Evolutionary conservation across 2,329 filamentous ascomycete species (phyloP), one percentile per base, ranked within the genome.

Genomic region (Pezicula carpinea): DNA sequence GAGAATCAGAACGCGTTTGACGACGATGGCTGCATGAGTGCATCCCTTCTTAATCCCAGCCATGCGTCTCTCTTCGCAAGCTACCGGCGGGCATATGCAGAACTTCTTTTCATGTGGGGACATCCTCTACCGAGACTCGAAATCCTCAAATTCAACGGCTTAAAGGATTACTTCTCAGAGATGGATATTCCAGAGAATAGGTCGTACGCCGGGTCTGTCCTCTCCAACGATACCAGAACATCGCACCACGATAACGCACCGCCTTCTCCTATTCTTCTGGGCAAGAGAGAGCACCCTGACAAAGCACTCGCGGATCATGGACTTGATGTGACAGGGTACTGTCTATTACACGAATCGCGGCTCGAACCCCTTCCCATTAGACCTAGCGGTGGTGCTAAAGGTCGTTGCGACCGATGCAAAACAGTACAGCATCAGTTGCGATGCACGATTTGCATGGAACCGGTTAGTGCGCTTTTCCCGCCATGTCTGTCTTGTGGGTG

Each of bases 91-190:
- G 73, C 76, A 1, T 87, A 87, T 56, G 81, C 82, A n/a, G 80
- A 85, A 63, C 75, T 86, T 65, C 71, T 87, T 3, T 82, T 82
- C 53, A 77, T 80, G 65, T 86, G 83, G 83, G 70, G 73, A 2
- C 75, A 82, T 47, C 80, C 80, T 0, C 66, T 85, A 4, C 73
- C 79, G 26, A 72, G 82, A 15, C 72, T 86, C 1, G 83, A 87
- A 59, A 76, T 87, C 22, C 73, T 86, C 66, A 86, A 87, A 58
- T 86, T 85, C 58, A 85, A 85, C 52, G 74, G 79, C 4, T 67
- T 85, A 33, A 76, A 76, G 46, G 75, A 77, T 21, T 71, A 74
- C 40, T 62, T 61, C 17, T 51, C 56, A 39, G 56, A 61, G 46
- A 18, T 53, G 35, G 58, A 64, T 17, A 49, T 60, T 18, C 36